Conservation (phyloP, 495 filamentous ascomycete species). For the Daldinia caldariorum region DNA sequence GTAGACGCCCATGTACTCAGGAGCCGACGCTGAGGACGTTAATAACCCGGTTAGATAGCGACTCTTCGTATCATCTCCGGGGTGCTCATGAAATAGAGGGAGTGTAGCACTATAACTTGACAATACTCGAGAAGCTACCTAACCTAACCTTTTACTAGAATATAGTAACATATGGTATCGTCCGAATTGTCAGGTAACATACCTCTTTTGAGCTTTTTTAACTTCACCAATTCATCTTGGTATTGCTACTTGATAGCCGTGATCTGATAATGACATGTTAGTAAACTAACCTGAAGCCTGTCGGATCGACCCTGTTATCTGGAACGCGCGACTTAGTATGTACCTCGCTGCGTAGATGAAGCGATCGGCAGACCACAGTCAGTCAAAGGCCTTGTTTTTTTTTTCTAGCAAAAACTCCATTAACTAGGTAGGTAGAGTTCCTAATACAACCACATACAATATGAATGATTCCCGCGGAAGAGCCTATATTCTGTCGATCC, state of each 20-base stretch:
- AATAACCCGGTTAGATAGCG: conserved; percentile 29
- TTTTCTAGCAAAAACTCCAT: background rate
- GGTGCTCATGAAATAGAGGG: background rate
- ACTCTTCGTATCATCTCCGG: conserved; percentile 6
- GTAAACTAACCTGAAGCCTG: background rate
- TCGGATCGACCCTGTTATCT: background rate
- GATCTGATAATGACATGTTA: background rate
- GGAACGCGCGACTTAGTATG: background rate
- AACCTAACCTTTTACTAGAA: too few species aligned
- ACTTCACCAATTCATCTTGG: background rate
- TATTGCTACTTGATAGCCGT: background rate
- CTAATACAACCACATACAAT: background rate
- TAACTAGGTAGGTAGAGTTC: too few species aligned
- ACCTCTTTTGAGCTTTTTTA: background rate
- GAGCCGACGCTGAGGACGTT: conserved; percentile 11
- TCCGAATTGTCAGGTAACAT: background rate
- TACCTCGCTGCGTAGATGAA: background rate
- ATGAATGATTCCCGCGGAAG: background rate
- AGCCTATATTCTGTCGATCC: conserved; percentile 25
- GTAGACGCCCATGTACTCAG: conserved; percentile 14
- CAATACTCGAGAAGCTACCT: too few species aligned
- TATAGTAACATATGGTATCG: background rate
- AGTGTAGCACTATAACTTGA: conserved; percentile 18
- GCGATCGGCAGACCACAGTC: background rate
- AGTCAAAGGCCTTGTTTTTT: background rate